Conservation (phyloP, 140 eudicot genomes). For the Senecio squalidus region DNA sequence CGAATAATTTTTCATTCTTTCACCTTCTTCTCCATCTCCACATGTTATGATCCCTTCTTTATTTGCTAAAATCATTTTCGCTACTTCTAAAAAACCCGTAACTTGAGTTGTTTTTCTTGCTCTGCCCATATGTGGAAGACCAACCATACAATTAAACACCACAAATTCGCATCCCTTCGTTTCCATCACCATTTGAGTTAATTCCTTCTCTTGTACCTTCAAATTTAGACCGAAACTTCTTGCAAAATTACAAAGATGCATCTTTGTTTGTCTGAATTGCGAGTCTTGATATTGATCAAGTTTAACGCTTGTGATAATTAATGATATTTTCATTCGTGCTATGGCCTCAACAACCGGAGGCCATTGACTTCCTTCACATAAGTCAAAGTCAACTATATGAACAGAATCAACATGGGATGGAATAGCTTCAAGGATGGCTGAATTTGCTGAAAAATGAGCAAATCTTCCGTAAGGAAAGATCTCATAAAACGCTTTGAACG, state of each 20-base stretch:
- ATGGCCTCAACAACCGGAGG: conserved; percentile 53
- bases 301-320: conserved; percentile 38
- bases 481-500: conserved; percentile 43
- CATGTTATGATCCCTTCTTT: conserved; percentile 40
- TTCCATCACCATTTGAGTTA: conserved; percentile 1
- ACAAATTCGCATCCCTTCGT: conserved; percentile 19
- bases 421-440: conserved; percentile 48
- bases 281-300: not conserved
- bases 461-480: conserved; percentile 46
- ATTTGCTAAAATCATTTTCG: conserved; percentile 25
- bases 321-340: conserved; percentile 12
- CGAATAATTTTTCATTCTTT: conserved; percentile 2
- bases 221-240: conserved; percentile 19
- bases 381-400: conserved; percentile 52
- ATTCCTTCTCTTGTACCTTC: conserved; percentile 24
- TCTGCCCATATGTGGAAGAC: conserved; percentile 40
- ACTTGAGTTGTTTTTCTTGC: conserved; percentile 23
- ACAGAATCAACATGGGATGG: conserved; percentile 30
- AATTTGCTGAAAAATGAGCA: conserved; percentile 64
- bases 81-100: conserved; percentile 31
- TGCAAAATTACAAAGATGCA: conserved; percentile 20
- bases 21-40: conserved; percentile 48
- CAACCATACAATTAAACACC: conserved; percentile 34
- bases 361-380: conserved; percentile 69
- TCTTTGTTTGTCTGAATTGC: conserved; percentile 20